Evolutionary conservation across 1,284 basidiomycete genomes (phyloP).

Genomic region (Rhodotorula sp.): DNA sequence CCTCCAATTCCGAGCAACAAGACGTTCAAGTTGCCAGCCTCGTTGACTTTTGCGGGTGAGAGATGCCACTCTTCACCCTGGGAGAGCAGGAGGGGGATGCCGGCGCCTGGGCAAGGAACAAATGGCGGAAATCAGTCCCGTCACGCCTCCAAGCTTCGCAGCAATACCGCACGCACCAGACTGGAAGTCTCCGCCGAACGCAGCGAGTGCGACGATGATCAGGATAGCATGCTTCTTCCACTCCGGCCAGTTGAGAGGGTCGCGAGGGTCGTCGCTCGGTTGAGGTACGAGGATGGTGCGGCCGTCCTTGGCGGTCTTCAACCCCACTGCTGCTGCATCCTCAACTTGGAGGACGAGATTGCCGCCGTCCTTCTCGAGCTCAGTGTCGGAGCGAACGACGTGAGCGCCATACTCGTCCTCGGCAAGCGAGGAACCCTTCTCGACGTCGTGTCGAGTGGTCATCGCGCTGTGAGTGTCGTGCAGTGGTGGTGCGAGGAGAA

Average conservation of each 20-base stretch:
- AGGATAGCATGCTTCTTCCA: slow-evolving; percentile 32
- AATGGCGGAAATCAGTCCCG: neutral
- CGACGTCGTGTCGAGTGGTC: neutral
- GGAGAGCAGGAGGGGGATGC: slow-evolving; percentile 26
- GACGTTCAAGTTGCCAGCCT: slow-evolving; percentile 37
- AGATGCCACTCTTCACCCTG: slow-evolving; percentile 36
- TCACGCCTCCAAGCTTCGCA: neutral
- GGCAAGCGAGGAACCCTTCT: slow-evolving; percentile 2
- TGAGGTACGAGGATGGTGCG: slow-evolving; percentile 27
- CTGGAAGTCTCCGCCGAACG: slow-evolving; percentile 34
- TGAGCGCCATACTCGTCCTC: slow-evolving; percentile 9
- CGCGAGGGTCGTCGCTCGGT: slow-evolving; percentile 32
- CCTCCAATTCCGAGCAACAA: slow-evolving; percentile 33
- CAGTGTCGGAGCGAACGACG: slow-evolving; percentile 13
- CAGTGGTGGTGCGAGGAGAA: neutral
- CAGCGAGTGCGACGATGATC: slow-evolving; percentile 29
- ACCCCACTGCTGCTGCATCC: slow-evolving; percentile 12
- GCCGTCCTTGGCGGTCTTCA: slow-evolving; percentile 37
- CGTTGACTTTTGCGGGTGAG: slow-evolving; percentile 23
- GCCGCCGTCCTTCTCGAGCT: slow-evolving; percentile 27
- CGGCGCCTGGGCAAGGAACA: neutral
- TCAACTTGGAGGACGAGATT: slow-evolving; percentile 12
- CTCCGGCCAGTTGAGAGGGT: slow-evolving; percentile 36
- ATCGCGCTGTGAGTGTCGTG: neutral
- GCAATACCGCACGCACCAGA: slow-evolving; percentile 10